These are phyloP conservation scores for Lachancea meyersii DNA, from an alignment of 805 yeast species.

Conservation along the genomic window DNA sequence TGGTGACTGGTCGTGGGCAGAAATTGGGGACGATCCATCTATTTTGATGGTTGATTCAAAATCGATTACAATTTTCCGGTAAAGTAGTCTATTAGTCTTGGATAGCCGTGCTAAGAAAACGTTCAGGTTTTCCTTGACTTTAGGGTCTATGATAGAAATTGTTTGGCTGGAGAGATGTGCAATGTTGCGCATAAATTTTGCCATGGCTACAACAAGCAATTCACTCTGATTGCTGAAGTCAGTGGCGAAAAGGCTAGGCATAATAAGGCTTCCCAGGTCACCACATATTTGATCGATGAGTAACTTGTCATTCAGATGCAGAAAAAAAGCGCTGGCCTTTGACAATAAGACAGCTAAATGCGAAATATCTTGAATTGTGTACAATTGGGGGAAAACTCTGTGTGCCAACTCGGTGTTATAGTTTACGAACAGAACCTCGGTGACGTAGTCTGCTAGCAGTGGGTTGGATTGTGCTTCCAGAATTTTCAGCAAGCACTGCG, in stretches of 20 bases:
- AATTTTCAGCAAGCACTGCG: slow-evolving; percentile 14
- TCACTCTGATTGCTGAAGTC: slow-evolving; percentile 12
- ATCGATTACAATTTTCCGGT: slow-evolving; percentile 18
- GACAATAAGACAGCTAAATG: slow-evolving; percentile 27
- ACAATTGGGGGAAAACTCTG: slow-evolving; percentile 22
- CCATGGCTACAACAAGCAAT: slow-evolving; percentile 23
- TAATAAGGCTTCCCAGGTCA: slow-evolving; percentile 21
- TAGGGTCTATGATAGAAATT: slow-evolving; percentile 13
- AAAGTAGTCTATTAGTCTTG: slow-evolving; percentile 22
- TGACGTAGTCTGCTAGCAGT: slow-evolving; percentile 24
- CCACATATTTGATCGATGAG: slow-evolving; percentile 25
- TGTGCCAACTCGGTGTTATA: slow-evolving; percentile 26
- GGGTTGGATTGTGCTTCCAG: slow-evolving; percentile 10
- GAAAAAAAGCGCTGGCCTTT: slow-evolving; percentile 22
- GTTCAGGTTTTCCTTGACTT: slow-evolving; percentile 14
- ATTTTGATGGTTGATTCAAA: slow-evolving; percentile 21
- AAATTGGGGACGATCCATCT: slow-evolving; percentile 13
- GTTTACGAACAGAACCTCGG: slow-evolving; percentile 26
- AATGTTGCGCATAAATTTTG: slow-evolving; percentile 23
- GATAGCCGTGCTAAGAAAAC: slow-evolving; percentile 19
- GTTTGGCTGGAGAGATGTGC: slow-evolving; percentile 13
- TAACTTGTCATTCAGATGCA: slow-evolving; percentile 25
- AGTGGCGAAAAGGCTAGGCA: slow-evolving; percentile 21
- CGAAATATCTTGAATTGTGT: slow-evolving; percentile 11
- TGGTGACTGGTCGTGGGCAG: slow-evolving; percentile 9